Base-by-base conservation (phyloP, 2,329 filamentous ascomycete genomes). In the Penicillium freii region DNA sequence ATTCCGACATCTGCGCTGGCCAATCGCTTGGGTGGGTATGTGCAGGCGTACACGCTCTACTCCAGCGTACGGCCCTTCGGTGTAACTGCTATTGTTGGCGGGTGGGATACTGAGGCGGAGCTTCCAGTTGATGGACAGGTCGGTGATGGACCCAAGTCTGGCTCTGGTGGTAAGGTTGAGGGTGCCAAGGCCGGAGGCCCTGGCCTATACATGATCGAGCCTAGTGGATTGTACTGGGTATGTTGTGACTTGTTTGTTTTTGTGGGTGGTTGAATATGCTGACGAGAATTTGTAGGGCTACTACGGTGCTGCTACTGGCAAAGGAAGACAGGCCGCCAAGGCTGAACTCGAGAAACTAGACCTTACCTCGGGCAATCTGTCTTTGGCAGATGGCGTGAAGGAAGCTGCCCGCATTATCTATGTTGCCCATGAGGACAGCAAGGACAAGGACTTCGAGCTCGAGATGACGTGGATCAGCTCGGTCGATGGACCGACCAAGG, bases 381-480 rank as follows among this genome's bases (percentile, higher is more conserved):
- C 88, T 61, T 81, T 99, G 58, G 81, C 89, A 71, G 87, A 97
- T 72, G 94, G 89, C 50, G 91, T 99, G 71, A 97, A 96, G 82
- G 90, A 97, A 81, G 94, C 94, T 34, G 94, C 94, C 56, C 83
- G 92, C 61, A 99, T 99, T 78, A 97, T 99, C 78, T 95, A 97
- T 75, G 86, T 96, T 59, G 92, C 93, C 48, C 94, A 99, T 74
- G 94, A 97, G 76, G 94, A 99, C 77, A 97, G 93, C 83, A 97
- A 97, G 81, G 94, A 97, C 80, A 99, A 99, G 83, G 94, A 97
- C 65, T 99, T 97, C 71, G 94, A 99, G 85, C 82, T 99, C 59
- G 94, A 99, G 81, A 95, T 99, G 92, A 96, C 91, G 58, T 99
- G 94, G 94, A 90, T 97, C 75, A 97, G 92, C 77, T 85, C 84